Evolutionary conservation across 257 asterid genomes (phyloP).

Genomic region (Penstemon barbatus): DNA sequence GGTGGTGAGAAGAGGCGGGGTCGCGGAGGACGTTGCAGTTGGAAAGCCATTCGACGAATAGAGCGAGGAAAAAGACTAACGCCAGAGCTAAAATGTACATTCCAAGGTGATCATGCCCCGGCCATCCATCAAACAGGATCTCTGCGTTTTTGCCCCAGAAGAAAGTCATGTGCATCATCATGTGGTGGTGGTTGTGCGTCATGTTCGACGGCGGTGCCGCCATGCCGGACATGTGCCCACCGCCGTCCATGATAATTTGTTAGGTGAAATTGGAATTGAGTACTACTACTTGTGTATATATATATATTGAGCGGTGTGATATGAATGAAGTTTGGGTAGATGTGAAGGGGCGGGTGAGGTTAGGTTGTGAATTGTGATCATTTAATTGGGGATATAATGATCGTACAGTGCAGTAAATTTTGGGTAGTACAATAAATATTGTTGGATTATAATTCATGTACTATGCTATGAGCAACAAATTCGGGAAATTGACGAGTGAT

Average conservation of each 20-base stretch:
- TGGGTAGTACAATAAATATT: constrained; percentile 24
- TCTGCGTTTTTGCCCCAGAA: constrained; percentile 83
- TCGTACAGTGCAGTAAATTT: constrained; percentile 25
- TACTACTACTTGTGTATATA: neutral
- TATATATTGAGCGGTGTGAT: neutral
- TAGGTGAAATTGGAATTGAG: neutral
- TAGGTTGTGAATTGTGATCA: constrained; percentile 16
- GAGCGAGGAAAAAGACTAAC: constrained; percentile 45
- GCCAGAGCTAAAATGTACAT: constrained; percentile 61
- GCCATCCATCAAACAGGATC: constrained; percentile 74
- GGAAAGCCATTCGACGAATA: constrained; percentile 63
- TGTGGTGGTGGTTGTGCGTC: constrained; percentile 38
- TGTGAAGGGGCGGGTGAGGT: neutral
- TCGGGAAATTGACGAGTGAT: neutral
- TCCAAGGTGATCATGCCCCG: constrained; percentile 56
- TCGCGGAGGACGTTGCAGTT: constrained; percentile 41
- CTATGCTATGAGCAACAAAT: neutral
- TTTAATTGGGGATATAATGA: constrained; percentile 17
- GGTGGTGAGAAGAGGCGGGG: neutral
- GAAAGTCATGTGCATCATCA: constrained; percentile 96
- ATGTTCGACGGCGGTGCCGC: constrained; percentile 26
- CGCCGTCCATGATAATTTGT: constrained; percentile 32
- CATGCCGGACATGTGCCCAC: constrained; percentile 45
- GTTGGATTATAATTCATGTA: neutral
- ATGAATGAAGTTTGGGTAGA: neutral